phyloP scores from a whole-genome alignment of 768 basidiomycete genomes.

The Phlegmacium glaucopus region DNA sequence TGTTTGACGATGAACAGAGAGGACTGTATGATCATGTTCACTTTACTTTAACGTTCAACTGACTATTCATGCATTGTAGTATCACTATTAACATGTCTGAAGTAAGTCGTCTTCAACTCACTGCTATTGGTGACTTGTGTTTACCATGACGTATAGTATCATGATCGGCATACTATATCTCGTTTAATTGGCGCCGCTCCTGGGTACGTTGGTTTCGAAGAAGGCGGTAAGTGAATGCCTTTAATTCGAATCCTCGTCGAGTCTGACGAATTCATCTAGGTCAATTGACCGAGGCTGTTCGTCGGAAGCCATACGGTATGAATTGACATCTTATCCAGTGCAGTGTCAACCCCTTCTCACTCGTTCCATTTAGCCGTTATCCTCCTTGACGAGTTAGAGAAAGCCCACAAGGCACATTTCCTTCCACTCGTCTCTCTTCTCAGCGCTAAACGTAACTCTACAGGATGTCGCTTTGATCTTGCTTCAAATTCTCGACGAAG shows the following conservation, averaged over 20 bases:
- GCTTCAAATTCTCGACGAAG: slow-evolving; percentile 89
- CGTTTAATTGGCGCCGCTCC: slow-evolving; percentile 90
- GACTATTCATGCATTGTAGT: slow-evolving; percentile 32
- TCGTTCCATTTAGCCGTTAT: slow-evolving; percentile 54
- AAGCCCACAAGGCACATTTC: slow-evolving; percentile 73
- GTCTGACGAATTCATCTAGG: no score
- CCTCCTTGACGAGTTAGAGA: slow-evolving; percentile 86
- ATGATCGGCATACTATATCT: slow-evolving; percentile 89
- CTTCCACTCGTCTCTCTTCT: background rate
- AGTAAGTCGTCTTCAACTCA: slow-evolving; percentile 16
- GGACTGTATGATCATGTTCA: slow-evolving; percentile 57
- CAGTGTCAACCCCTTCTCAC: no score
- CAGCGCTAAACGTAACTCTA: background rate
- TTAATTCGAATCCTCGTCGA: no score
- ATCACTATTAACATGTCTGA: slow-evolving; percentile 97
- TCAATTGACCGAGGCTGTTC: slow-evolving; percentile 89
- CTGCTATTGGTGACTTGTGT: no score
- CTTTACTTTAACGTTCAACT: background rate
- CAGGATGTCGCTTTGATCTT: slow-evolving; percentile 88
- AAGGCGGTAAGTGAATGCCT: no score
- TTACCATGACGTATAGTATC: no score
- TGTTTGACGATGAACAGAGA: slow-evolving; percentile 86
- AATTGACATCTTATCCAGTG: no score
- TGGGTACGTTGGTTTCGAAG: slow-evolving; percentile 91
- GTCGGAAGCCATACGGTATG: slow-evolving; percentile 83